These are phyloP conservation scores for Leptographium wingfieldii DNA, from an alignment of 2,329 filamentous ascomycete species.

Conservation along the genomic window DNA sequence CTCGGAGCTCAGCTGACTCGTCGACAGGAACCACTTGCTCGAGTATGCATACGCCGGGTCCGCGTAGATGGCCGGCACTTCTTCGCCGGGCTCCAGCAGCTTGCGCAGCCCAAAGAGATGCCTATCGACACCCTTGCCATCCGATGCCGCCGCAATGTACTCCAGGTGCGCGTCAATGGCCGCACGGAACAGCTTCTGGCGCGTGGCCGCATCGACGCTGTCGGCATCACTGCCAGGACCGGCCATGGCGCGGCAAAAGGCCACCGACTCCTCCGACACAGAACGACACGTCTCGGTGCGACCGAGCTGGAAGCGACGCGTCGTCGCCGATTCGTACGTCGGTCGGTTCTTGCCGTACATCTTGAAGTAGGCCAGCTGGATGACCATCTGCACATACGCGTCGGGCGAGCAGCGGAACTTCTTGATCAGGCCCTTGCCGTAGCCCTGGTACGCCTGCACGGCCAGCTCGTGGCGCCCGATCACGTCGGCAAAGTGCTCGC, in stretches of 20 bases:
- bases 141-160: constrained; percentile 80
- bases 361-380: constrained; percentile 95
- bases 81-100: constrained; percentile 66
- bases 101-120: constrained; percentile 98
- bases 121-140: constrained; percentile 88
- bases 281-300: constrained; percentile 92
- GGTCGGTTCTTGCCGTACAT: constrained; percentile 98
- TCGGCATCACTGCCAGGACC: constrained; percentile 42
- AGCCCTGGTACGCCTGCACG: constrained; percentile 92
- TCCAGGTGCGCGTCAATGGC: constrained; percentile 73
- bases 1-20: constrained; percentile 83
- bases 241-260: constrained; percentile 81
- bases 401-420: constrained; percentile 98
- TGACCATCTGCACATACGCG: constrained; percentile 96
- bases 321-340: constrained; percentile 94
- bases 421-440: constrained; percentile 98
- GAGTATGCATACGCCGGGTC: constrained; percentile 81
- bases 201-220: constrained; percentile 29
- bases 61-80: constrained; percentile 69
- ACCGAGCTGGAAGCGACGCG: constrained; percentile 88
- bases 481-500: constrained; percentile 64
- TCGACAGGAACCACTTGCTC: constrained; percentile 78
- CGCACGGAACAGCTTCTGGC: constrained; percentile 64
- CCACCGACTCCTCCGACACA: constrained; percentile 81
- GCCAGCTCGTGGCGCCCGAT: constrained; percentile 83